These are phyloP conservation scores for Aureobasidium musti DNA, from an alignment of 2,329 filamentous ascomycete genomes.

Conservation along the genomic window DNA sequence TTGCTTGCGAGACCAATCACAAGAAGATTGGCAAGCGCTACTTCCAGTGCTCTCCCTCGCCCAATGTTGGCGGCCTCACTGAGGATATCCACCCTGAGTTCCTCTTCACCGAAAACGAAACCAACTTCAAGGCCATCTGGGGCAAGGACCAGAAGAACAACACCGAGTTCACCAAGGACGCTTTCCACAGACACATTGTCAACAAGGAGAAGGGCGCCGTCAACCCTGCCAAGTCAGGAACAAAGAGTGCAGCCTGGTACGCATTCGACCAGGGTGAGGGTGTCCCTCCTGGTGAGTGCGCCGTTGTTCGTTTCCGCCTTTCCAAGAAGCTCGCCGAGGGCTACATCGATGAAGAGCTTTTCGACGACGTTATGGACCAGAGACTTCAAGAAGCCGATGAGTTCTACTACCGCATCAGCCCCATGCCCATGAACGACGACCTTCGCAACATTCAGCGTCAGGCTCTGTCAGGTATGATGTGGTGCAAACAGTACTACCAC, in stretches of 20 bases:
- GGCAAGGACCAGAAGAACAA: conserved; percentile 69
- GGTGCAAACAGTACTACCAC: conserved; percentile 96
- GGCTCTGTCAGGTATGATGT: conserved; percentile 95
- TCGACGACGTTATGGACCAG: conserved; percentile 87
- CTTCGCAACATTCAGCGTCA: conserved; percentile 93
- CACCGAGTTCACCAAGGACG: conserved; percentile 88
- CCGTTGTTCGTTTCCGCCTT: conserved; percentile 89
- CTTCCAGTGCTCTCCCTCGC: conserved; percentile 83
- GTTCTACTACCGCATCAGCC: conserved; percentile 92
- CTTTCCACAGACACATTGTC: conserved; percentile 86
- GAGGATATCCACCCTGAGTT: conserved; percentile 82
- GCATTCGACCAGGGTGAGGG: conserved; percentile 87
- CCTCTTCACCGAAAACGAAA: conserved; percentile 95
- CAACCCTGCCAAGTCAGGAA: conserved; percentile 78
- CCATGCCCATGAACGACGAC: conserved; percentile 89
- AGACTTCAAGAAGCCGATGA: conserved; percentile 90
- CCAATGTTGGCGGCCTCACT: conserved; percentile 74
- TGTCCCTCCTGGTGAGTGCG: conserved; percentile 86
- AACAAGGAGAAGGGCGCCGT: conserved; percentile 76
- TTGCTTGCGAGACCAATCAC: conserved; percentile 75
- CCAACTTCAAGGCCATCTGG: conserved; percentile 78
- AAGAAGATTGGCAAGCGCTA: conserved; percentile 79
- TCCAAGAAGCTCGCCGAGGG: conserved; percentile 68
- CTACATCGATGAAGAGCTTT: conserved; percentile 88
- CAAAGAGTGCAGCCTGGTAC: conserved; percentile 90